Evolutionary conservation across 306 rosid species (phyloP).

Genomic region (Trifolium subterraneum): DNA sequence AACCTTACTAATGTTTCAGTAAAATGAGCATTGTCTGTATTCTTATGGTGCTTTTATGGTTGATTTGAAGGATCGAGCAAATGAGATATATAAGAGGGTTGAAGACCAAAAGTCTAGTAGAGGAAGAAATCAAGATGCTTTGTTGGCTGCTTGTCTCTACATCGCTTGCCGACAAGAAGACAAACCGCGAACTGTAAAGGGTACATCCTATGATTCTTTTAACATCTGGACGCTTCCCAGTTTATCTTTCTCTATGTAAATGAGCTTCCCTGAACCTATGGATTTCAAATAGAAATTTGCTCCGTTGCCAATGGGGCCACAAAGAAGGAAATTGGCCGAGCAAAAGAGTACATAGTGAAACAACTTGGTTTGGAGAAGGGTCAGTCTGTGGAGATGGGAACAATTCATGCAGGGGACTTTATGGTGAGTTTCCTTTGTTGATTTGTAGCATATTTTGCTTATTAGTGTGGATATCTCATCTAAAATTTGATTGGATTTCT

Average conservation of each 20-base stretch:
- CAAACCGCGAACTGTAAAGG: constrained; percentile 98
- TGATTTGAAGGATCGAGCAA: constrained; percentile 89
- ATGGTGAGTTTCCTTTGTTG: constrained; percentile 67
- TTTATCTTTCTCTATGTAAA: constrained; percentile 68
- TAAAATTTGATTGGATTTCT: constrained; percentile 9
- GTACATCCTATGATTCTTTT: constrained; percentile 75
- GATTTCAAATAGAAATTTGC: constrained; percentile 94
- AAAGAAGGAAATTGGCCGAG: constrained; percentile 99
- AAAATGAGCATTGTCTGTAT: constrained; percentile 22
- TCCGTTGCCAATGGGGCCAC: constrained; percentile 98
- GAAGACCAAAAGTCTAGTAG: constrained; percentile 98
- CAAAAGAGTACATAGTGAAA: constrained; percentile 97
- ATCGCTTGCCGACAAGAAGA: constrained; percentile 99
- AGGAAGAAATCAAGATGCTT: constrained; percentile 98
- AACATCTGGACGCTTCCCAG: constrained; percentile 70
- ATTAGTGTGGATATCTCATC: constrained; percentile 9
- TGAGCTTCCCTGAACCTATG: constrained; percentile 79
- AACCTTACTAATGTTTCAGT: not conserved
- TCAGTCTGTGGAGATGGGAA: constrained; percentile 98
- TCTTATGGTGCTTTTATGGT: constrained; percentile 39
- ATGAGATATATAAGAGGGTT: constrained; percentile 95
- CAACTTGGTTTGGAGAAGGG: constrained; percentile 97
- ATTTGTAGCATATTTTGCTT: constrained; percentile 17
- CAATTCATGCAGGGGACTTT: constrained; percentile 95
- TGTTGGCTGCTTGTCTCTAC: constrained; percentile 98